Evolutionary conservation across 768 basidiomycete genomes (phyloP).

Genomic region (Boletellus sp.): DNA sequence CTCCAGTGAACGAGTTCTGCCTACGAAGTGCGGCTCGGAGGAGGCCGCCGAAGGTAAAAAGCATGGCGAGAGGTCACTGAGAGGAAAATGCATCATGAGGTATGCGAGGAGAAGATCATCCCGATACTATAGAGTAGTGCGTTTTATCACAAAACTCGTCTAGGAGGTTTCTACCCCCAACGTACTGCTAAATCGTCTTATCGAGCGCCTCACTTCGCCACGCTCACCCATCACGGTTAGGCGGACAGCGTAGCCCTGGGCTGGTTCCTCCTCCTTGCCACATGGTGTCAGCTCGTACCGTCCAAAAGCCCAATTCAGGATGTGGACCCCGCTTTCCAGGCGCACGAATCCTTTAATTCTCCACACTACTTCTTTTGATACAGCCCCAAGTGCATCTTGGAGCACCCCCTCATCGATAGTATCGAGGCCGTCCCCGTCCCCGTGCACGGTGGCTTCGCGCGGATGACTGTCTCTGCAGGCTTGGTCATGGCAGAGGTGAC

Average conservation of each 20-base stretch:
- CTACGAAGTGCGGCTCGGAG: too few species aligned
- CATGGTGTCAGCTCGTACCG: constrained; percentile 62
- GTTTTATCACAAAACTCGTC: constrained; percentile 3
- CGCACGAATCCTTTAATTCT: constrained; percentile 85
- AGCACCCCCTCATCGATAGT: constrained; percentile 39
- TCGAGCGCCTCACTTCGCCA: constrained; percentile 67
- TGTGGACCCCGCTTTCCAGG: constrained; percentile 41
- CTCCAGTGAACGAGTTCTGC: too few species aligned
- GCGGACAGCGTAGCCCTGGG: constrained; percentile 39
- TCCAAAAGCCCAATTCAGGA: constrained; percentile 94
- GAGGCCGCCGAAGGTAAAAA: too few species aligned
- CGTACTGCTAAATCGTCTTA: constrained; percentile 48
- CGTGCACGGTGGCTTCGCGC: background rate
- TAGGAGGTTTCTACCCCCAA: constrained; percentile 38
- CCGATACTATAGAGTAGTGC: constrained; percentile 6
- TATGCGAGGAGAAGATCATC: constrained; percentile 7
- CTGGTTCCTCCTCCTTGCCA: constrained; percentile 23
- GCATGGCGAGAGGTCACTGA: too few species aligned
- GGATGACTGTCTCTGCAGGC: constrained; percentile 3
- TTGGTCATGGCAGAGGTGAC: constrained; percentile 17
- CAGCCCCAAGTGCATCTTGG: constrained; percentile 40
- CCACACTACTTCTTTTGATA: constrained; percentile 73
- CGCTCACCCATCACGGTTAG: constrained; percentile 92
- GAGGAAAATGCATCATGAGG: background rate
- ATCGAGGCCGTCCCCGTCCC: constrained; percentile 13